phyloP scores from a whole-genome alignment of 352 stramenopile genomes.

The Pythium aphanidermatum region DNA sequence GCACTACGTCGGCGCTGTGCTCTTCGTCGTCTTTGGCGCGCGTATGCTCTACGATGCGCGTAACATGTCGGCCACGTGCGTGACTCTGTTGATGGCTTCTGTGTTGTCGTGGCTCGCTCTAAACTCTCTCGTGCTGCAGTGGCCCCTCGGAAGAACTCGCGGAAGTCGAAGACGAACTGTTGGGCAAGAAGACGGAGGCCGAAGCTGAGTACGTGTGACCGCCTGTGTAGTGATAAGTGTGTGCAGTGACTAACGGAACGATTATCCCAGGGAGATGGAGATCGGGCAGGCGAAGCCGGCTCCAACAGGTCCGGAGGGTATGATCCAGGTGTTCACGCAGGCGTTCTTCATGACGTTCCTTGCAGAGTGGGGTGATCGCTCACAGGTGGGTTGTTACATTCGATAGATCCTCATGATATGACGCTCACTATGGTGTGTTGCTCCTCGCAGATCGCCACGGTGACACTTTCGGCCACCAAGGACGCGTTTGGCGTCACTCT shows the following conservation, averaged over 20 bases:
- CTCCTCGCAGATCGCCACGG: slow-evolving; percentile 91
- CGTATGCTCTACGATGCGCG: slow-evolving; percentile 90
- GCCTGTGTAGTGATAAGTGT: neutral
- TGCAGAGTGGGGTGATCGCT: slow-evolving; percentile 98
- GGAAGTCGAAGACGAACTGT: slow-evolving; percentile 80
- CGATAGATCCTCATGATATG: no score
- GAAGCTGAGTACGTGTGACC: slow-evolving; percentile 39
- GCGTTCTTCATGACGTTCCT: slow-evolving; percentile 98
- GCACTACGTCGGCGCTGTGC: slow-evolving; percentile 93
- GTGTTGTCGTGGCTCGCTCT: neutral
- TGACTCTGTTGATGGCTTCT: neutral
- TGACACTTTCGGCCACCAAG: slow-evolving; percentile 96
- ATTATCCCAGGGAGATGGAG: slow-evolving; percentile 26
- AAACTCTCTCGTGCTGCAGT: slow-evolving; percentile 14
- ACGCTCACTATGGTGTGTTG: neutral
- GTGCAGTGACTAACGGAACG: slow-evolving; percentile 18
- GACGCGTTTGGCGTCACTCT: slow-evolving; percentile 93
- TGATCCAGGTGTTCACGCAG: slow-evolving; percentile 90
- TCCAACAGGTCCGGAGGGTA: slow-evolving; percentile 30
- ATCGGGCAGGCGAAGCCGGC: slow-evolving; percentile 19
- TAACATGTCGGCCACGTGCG: slow-evolving; percentile 75
- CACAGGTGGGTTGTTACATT: slow-evolving; percentile 54
- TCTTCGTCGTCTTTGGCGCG: slow-evolving; percentile 96
- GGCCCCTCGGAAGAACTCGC: slow-evolving; percentile 74
- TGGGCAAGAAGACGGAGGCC: slow-evolving; percentile 75